These are phyloP conservation scores for Penicillium sp. DNA, from an alignment of 2,329 filamentous ascomycete species.

Conservation along the genomic window DNA sequence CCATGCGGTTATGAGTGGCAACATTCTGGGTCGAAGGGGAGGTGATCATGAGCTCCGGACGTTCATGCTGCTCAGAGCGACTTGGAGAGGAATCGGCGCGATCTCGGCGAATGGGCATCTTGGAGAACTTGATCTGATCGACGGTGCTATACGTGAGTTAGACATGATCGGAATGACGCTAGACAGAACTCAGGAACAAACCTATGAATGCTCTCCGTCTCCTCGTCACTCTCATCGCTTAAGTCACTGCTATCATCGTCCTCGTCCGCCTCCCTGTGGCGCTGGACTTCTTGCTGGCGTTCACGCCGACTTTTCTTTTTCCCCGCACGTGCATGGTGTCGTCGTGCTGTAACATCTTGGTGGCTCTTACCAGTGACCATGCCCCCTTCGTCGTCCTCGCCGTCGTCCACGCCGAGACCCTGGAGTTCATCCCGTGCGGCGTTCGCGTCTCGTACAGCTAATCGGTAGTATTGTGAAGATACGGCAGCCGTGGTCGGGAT, in stretches of 20 bases:
- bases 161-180: conserved; percentile 4
- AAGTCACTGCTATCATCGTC: conserved; percentile 63
- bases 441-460: conserved; percentile 36
- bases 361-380: conserved; percentile 57
- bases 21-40: conserved; percentile 51
- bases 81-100: conserved; percentile 85
- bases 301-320: conserved; percentile 33
- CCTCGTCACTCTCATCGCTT: conserved; percentile 63
- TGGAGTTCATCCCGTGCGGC: conserved; percentile 25
- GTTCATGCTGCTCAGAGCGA: conserved; percentile 49
- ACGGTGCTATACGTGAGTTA: conserved; percentile 53
- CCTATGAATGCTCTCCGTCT: conserved; percentile 45
- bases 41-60: conserved; percentile 49
- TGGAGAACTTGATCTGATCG: conserved; percentile 91
- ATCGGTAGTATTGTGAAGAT: conserved; percentile 58
- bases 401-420: conserved; percentile 42
- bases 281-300: conserved; percentile 47
- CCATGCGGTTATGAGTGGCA: conserved; percentile 47
- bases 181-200: conserved; percentile 13
- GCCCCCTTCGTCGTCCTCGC: conserved; percentile 58
- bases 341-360: conserved; percentile 54
- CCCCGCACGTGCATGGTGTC: conserved; percentile 26
- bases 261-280: conserved; percentile 49
- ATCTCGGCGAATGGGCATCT: conserved; percentile 76
- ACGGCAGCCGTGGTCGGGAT: conserved; percentile 56